Conservation (phyloP, 345 rosid species). For the Camelina laxa region DNA sequence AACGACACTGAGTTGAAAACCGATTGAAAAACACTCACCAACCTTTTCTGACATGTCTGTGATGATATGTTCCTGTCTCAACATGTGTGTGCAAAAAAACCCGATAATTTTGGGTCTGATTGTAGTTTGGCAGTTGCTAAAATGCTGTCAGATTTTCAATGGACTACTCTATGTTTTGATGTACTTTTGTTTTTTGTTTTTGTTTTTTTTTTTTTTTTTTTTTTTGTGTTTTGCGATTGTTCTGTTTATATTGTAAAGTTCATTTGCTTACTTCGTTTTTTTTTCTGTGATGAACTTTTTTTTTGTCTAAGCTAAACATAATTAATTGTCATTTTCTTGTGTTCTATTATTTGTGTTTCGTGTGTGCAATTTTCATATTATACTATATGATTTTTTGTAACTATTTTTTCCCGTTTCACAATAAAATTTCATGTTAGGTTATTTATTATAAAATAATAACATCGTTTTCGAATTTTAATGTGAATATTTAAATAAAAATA, state of each 20-base stretch:
- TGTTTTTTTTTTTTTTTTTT: neutral
- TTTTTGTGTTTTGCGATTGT: neutral
- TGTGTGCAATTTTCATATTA: neutral
- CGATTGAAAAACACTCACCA: slow-evolving; percentile 41
- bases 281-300: no score
- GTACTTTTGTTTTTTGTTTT: slow-evolving; percentile 32
- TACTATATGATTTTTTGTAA: neutral
- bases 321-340: neutral
- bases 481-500: no score
- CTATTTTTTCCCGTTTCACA: no score
- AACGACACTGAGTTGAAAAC: slow-evolving; percentile 38
- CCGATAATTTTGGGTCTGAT: slow-evolving; percentile 33
- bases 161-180: slow-evolving; percentile 16
- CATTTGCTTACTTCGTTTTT: neutral
- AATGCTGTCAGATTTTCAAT: slow-evolving; percentile 29
- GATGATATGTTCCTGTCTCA: slow-evolving; percentile 41
- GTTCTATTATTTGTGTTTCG: neutral
- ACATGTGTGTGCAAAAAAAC: slow-evolving; percentile 35
- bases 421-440: no score
- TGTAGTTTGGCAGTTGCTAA: slow-evolving; percentile 39
- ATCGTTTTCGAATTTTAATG: neutral
- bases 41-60: slow-evolving; percentile 9
- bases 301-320: neutral
- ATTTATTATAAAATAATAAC: no score
- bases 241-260: neutral